These are phyloP conservation scores for Neurospora sp. DNA, from an alignment of 495 filamentous ascomycete species.

Conservation along the genomic window DNA sequence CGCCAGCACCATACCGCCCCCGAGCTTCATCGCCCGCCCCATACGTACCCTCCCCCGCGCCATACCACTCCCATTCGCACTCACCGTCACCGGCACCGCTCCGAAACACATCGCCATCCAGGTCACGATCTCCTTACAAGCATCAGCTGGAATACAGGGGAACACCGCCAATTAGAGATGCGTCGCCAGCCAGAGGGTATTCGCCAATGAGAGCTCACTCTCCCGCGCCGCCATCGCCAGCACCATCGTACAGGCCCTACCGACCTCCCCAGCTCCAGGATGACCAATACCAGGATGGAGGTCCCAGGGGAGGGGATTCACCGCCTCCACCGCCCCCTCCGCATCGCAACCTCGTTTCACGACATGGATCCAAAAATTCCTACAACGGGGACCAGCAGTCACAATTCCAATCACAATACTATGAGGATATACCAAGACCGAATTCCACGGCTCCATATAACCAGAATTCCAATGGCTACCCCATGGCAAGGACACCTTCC, in stretches of 20 bases:
- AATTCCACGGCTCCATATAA: slow-evolving; percentile 20
- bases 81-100: slow-evolving; percentile 11
- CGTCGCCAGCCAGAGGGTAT: not conserved
- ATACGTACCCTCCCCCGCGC: slow-evolving; percentile 15
- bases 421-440: slow-evolving; percentile 12
- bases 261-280: slow-evolving; percentile 21
- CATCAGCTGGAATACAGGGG: slow-evolving; percentile 10
- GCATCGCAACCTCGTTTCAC: slow-evolving; percentile 30
- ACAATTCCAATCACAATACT: slow-evolving; percentile 10
- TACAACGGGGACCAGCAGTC: slow-evolving; percentile 7
- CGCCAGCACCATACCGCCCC: slow-evolving; percentile 1
- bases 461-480: slow-evolving; percentile 24
- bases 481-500: slow-evolving; percentile 41
- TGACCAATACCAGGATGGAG: slow-evolving; percentile 4
- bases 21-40: slow-evolving; percentile 20
- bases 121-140: not conserved
- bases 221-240: slow-evolving; percentile 22
- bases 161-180: not conserved
- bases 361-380: slow-evolving; percentile 15
- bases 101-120: not conserved
- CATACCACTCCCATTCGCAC: slow-evolving; percentile 14
- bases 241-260: slow-evolving; percentile 36
- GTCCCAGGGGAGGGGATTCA: slow-evolving; percentile 22
- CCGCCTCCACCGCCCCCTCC: slow-evolving; percentile 47
- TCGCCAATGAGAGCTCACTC: not conserved